Evolutionary conservation across 2,329 filamentous ascomycete genomes (phyloP).

Genomic region (Verticillium longisporum): DNA sequence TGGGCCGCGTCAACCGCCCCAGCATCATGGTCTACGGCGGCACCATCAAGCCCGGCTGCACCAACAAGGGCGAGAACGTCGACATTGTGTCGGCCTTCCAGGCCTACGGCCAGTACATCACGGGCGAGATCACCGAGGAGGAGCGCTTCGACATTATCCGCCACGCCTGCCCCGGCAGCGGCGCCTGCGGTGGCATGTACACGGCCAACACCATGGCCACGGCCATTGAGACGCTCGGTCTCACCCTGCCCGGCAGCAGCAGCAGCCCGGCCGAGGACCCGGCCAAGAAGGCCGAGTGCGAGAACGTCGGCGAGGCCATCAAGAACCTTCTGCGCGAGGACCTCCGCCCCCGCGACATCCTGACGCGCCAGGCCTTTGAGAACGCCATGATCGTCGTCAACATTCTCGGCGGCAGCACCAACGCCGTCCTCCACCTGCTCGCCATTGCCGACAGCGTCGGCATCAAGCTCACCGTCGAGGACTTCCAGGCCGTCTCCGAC

Average conservation of each 20-base stretch:
- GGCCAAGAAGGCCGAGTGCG: constrained; percentile 67
- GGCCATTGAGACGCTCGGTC: constrained; percentile 84
- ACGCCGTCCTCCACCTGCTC: constrained; percentile 78
- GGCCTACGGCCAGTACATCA: constrained; percentile 90
- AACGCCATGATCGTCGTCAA: constrained; percentile 80
- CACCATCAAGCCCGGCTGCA: constrained; percentile 87
- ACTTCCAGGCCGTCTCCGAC: constrained; percentile 79
- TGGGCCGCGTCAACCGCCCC: constrained; percentile 90
- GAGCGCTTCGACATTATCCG: constrained; percentile 92
- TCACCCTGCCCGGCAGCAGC: constrained; percentile 77
- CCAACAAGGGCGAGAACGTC: constrained; percentile 65
- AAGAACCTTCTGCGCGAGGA: constrained; percentile 69
- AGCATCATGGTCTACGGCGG: constrained; percentile 98
- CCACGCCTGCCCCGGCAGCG: constrained; percentile 65
- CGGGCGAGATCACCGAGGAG: constrained; percentile 84
- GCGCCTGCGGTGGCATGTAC: constrained; percentile 82
- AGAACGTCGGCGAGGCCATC: constrained; percentile 65
- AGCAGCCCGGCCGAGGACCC: constrained; percentile 71
- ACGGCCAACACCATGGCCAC: constrained; percentile 93
- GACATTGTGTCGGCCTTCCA: constrained; percentile 98
- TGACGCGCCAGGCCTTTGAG: constrained; percentile 76
- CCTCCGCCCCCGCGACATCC: constrained; percentile 69
- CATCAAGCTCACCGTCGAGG: constrained; percentile 75
- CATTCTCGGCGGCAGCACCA: constrained; percentile 78
- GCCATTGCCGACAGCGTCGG: constrained; percentile 78